phyloP scores from a whole-genome alignment of 305 asterid species.

The Fraxinus sp. region DNA sequence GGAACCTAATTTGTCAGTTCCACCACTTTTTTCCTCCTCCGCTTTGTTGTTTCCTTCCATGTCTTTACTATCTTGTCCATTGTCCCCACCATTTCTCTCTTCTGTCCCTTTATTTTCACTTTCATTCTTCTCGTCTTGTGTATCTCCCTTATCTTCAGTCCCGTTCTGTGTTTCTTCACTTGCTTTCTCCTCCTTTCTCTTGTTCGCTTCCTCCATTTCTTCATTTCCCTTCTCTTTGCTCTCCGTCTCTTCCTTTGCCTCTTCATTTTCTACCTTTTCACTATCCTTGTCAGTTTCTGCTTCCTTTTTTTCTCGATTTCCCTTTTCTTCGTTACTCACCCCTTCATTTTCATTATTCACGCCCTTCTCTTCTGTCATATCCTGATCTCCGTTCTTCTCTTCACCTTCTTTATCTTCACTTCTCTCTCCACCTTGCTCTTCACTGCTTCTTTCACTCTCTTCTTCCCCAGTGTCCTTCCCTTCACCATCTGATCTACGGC shows the following conservation, averaged over 20 bases:
- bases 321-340: slow-evolving; percentile 27
- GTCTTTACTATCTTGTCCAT: slow-evolving; percentile 26
- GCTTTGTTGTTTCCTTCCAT: slow-evolving; percentile 19
- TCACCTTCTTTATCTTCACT: slow-evolving; percentile 19
- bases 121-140: slow-evolving; percentile 20
- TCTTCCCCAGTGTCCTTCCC: slow-evolving; percentile 25
- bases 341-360: slow-evolving; percentile 26
- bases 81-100: slow-evolving; percentile 19
- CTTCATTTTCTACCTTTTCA: slow-evolving; percentile 27
- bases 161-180: slow-evolving; percentile 22
- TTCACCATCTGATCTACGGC: neutral
- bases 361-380: slow-evolving; percentile 24
- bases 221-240: slow-evolving; percentile 32
- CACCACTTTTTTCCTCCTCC: slow-evolving; percentile 33
- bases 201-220: slow-evolving; percentile 28
- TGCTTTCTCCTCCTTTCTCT: slow-evolving; percentile 19
- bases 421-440: slow-evolving; percentile 23
- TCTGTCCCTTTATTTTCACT: slow-evolving; percentile 4
- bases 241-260: slow-evolving; percentile 27
- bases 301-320: slow-evolving; percentile 12
- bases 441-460: slow-evolving; percentile 18
- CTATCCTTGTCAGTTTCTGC: neutral
- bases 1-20: slow-evolving; percentile 30
- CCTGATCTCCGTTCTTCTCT: slow-evolving; percentile 17
- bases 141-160: slow-evolving; percentile 25